Base-by-base conservation (phyloP, 306 rosid genomes). In the Amphicarpaea edgeworthii region DNA sequence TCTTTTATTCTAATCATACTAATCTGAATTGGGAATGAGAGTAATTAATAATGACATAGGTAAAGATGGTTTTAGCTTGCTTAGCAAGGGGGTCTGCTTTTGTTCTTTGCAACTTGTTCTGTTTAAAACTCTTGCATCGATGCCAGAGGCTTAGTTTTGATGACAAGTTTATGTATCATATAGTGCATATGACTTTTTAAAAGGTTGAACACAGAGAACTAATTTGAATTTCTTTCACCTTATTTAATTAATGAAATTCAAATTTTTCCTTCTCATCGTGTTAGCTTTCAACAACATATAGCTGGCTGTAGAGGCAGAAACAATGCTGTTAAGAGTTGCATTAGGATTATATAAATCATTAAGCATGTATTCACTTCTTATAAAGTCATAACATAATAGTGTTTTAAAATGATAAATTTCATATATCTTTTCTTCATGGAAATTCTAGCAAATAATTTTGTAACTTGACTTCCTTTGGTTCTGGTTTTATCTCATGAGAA, bases 381-480 rank as follows among this genome's bases (percentile, higher is more conserved):
- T 30, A 30, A 30, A 30, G 37, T 30, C 37, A 30, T 30, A 30
- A 30, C 7, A 30, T 15, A 32, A 53, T 58, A 28, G 8, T 7
- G 11, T 47, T 59, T 26, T 61, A 32, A 26, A 53, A 55, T 63
- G 67, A 46, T 23, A 59, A 42, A 8, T 1, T 54, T 55, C 34
- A 55, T 45, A 14, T 15, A 14, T 57, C 3, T 17, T 50, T 17
- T 42, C 50, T 79, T n/a, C 34, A 17, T 7, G 62, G 6, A 58
- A 21, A 59, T 28, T 71, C 14, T 23, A 79, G 74, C 72, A 62
- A 42, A 50, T 61, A 32, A 37, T n/a, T 73, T 37, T 75, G 75
- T 61, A 20, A 62, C 6, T 70, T 51, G 37, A 43, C 71, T 63
- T 71, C 41, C 53, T 70, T 71, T 46, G 26, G 17, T 30, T 59